Evolutionary conservation across 2,329 filamentous ascomycete genomes (phyloP), one percentile per base, ranked within the genome.

Genomic region (Talaromyces sp.): DNA sequence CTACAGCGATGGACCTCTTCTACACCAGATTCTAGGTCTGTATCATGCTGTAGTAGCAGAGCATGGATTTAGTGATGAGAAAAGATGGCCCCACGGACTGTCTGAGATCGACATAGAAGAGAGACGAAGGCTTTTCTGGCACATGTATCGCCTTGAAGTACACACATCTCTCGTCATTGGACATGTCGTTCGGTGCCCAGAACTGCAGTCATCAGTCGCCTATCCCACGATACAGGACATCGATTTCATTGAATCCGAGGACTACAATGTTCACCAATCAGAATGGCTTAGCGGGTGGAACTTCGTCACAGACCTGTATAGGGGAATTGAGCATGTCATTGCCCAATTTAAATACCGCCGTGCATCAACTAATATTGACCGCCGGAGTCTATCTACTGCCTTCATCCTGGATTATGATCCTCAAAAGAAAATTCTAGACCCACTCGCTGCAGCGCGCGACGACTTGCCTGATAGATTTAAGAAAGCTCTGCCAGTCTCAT

Each of bases 261-360:
- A 31, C 11, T 16, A 10, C 24, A 19, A 31, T 19, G 56, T 45
- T 10, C 22, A 59, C 3, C 24, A 50, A 39, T 22, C 22, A 31
- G 59, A 61, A 52, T 61, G 59, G 59, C 16, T 61, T 33, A 50
- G 59, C 19, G 59, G 59, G 9, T 61, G 59, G 59, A 61, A 61
- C 22, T 61, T 61, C 35, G 59, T 61, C 19, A 61, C 59, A 11
- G 59, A 61, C 24, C 47, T 61, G 43, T 61, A 61, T 35, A 50
- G 59, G 9, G 59, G 59, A 39, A 61, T 61, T 35, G 59, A 61
- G 35, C 59, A 61, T 41, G 59, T 52, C 8, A 50, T 61, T 41
- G n/a, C 59, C 9, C 59, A 61, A 16, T 61, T 61, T 19, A 61
- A 27, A 61, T 39, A 61, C 7, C 59, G 59, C 8, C 59, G 59